Base-by-base conservation (phyloP, 371 early-diverging fungal species). In the Mucor indicus region DNA sequence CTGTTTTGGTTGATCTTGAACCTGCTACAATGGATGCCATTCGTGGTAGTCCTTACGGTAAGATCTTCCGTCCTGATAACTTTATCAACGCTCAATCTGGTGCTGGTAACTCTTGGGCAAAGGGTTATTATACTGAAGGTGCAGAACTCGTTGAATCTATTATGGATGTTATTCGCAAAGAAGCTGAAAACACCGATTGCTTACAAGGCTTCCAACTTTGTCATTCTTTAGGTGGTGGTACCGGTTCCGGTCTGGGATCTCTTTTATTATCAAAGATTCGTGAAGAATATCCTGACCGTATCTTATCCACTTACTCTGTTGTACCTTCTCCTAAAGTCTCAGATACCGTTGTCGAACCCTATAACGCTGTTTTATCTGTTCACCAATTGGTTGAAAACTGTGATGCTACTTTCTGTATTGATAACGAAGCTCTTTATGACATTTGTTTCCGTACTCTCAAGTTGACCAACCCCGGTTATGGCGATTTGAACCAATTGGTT, bases 1-100 rank as follows among this genome's bases (percentile, higher is more conserved):
- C 55, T 55, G 44, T 99, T 52, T 79, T 99, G 24, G 95, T 99
- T 41, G 99, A 99, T 80, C 78, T 99, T 32, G 99, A 99, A 81
- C 99, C 99, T 38, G 99, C 99, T 42, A 98, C 99, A 48, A 97
- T 99, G 91, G 99, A 98, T 67, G 85, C 91, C 39, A 89, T 98
- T 61, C 90, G 84, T 72, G 62, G 80, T 41, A 77, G 90, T 41
- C 76, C 83, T 37, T 85, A 81, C 44, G 89, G 88, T 38, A 69
- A 79, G 42, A 79, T 94, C 25, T 94, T 83, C 77, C 82, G 92
- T 52, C 95, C 95, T 46, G 95, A 94, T 56, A 92, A 92, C 78
- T 91, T 92, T 57, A 76, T 92, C 38, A 85, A 81, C 67, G 93
- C 91, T 13, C 90, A 92, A 62, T 87, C 84, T 58, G 95, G 93